A percentile compares a stretch with the other conserved stretches of the same genome.
Conservation (phyloP, 768 basidiomycete genomes). For the Gloeostereum incarnatum region DNA sequence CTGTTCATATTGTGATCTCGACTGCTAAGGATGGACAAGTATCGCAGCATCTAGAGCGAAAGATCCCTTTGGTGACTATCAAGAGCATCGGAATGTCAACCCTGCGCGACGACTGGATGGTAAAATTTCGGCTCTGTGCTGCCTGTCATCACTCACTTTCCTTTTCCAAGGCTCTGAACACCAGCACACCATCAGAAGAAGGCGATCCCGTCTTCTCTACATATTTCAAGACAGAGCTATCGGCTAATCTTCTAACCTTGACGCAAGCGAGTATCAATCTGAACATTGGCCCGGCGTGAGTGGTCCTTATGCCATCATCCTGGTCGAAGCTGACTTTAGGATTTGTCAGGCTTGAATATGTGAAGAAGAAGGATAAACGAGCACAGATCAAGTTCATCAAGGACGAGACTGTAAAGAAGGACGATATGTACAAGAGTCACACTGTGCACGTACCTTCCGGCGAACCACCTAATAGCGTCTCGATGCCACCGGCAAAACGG, state of each 20-base stretch:
- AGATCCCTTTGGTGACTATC: slow-evolving; percentile 84
- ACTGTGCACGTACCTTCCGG: slow-evolving; percentile 83
- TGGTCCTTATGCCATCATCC: slow-evolving; percentile 6
- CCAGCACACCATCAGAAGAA: slow-evolving; percentile 74
- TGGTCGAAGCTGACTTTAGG: slow-evolving; percentile 5
- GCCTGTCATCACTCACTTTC: no score
- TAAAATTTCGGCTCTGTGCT: slow-evolving; percentile 20
- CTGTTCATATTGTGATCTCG: slow-evolving; percentile 67
- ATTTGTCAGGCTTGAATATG: slow-evolving; percentile 68
- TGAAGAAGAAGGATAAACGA: slow-evolving; percentile 96
- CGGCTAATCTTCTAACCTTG: slow-evolving; percentile 69
- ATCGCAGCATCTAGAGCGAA: slow-evolving; percentile 65
- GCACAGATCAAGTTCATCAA: slow-evolving; percentile 80
- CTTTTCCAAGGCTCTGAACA: no score
- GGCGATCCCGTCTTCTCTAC: slow-evolving; percentile 91
- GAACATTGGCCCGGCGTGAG: slow-evolving; percentile 70
- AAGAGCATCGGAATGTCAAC: slow-evolving; percentile 81
- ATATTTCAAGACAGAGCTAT: slow-evolving; percentile 93
- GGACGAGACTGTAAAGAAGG: slow-evolving; percentile 73
- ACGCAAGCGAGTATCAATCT: slow-evolving; percentile 73
- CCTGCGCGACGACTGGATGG: slow-evolving; percentile 93
- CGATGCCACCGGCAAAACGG: slow-evolving; percentile 76
- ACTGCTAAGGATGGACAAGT: slow-evolving; percentile 52
- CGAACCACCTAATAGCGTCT: slow-evolving; percentile 73
- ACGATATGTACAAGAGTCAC: slow-evolving; percentile 92